Base-by-base conservation (phyloP, 1,284 basidiomycete species). In the Malassezia dermatis region DNA sequence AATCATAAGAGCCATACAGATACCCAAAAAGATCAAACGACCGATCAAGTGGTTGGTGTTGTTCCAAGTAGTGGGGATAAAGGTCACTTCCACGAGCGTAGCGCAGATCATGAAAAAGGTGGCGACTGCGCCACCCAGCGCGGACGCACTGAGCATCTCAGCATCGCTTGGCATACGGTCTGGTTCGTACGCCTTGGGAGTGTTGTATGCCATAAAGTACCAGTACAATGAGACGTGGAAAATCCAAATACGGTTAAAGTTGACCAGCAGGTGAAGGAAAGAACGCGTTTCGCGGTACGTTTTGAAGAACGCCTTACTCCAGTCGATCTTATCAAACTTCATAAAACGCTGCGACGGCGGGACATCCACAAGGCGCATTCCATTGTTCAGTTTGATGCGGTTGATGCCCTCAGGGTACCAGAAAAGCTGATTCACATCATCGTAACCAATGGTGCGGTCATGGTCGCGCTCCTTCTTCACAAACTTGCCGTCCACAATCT, bases 371-470 rank as follows among this genome's bases (percentile, higher is more conserved):
- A 85, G 78, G 84, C 88, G 62, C 32, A 65, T 68, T 80, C 89
- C 91, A 79, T 96, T 89, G 21, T 79, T 82, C 37, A 96, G 80
- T 12, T 84, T 81, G 67, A 98, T 96, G 37, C 89, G 81, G 26
- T 89, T 86, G 67, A 99, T 93, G 37, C 94, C 94, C 69, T 99
- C 94, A 4, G 94, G 94, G 76, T 98, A 99, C 93, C 93, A 99
- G 78, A 99, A 99, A 42, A 99, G 79, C 76, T 98, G 93, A 76
- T 99, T 98, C 68, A 98, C 86, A 76, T 98, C 93, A 76, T 99
- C 93, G 74, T 99, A 99, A 11, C 93, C 94, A 72, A 99, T 95
- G 70, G 95, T 89, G 64, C 85, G 81, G 61, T 90, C 85, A 75
- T 96, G 94, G 69, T 99, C 93, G 71, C 81, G 81, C 79, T 98